Evolutionary conservation across 1,139 yeast species (phyloP), one percentile per base, ranked within the genome.

Genomic region (Candida albicans): DNA sequence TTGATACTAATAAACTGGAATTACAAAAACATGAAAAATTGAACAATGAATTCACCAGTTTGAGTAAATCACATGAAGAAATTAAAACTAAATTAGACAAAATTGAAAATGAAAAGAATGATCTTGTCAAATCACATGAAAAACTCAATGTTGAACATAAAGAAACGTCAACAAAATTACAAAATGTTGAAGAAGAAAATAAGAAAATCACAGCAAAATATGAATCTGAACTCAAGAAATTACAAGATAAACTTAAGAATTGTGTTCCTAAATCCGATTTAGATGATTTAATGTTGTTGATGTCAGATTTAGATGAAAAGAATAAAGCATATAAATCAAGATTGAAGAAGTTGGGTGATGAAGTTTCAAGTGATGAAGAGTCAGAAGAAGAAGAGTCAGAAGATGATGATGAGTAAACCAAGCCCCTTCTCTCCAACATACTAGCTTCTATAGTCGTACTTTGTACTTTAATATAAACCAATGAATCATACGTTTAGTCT

Each of bases 241-340:
- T 51, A 33, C 50, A 51, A 41, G 53, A 44, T 10, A 44, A 53
- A 33, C 44, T 61, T n/a, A 50, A 53, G 34, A 52, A 55, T 13
- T 48, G 52, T 55, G 85, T 81, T 12, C 78, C 84, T 0, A 79
- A 73, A 52, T 59, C 79, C 1, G 95, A 87, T 40, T 59, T 85
- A 11, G 96, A 89, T 56, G 96, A 87, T 46, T 64, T 88, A 49
- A 79, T 88, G 83, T 66, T 87, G 35, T 66, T 88, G 35, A 79
- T 89, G 64, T 75, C 85, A 11, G 95, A 87, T 37, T 67, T 87
- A 57, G 95, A 87, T 52, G 93, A 87, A 40, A 77, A 77, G 48
- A 82, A 78, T 47, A 72, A 74, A 30, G 73, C 71, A 52, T 87
- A 87, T 60, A 84, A 84, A 53, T 57, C 61, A 12, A 73, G 70